Evolutionary conservation across 2,329 filamentous ascomycete genomes (phyloP).

Genomic region (Sclerotiophoma versabilis): DNA sequence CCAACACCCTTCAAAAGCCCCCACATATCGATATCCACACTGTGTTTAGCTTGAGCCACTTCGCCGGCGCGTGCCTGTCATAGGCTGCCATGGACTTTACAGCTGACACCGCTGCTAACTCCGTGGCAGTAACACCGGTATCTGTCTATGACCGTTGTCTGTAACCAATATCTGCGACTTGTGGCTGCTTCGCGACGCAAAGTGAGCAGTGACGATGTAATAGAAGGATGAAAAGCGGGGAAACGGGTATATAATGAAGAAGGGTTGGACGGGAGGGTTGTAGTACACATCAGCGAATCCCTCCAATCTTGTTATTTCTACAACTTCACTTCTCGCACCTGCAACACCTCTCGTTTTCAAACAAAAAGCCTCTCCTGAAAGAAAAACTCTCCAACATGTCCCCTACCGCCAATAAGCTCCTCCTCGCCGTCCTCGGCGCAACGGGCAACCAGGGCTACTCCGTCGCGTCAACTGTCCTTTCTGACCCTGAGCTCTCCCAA

Average conservation of each 20-base stretch:
- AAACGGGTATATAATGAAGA: no score
- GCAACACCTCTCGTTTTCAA: no score
- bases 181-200: not conserved
- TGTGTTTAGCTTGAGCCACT: not conserved
- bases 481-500: conserved; percentile 48
- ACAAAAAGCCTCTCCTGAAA: no score
- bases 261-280: not conserved
- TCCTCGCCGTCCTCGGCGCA: conserved; percentile 42
- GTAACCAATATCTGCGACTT: not conserved
- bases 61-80: not conserved
- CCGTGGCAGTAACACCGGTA: no score
- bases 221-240: not conserved
- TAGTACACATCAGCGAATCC: not conserved
- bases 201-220: not conserved
- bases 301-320: no score
- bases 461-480: conserved; percentile 56
- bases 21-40: not conserved
- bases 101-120: not conserved
- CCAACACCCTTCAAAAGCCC: not conserved
- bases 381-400: not conserved
- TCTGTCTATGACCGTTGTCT: no score
- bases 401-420: conserved; percentile 20
- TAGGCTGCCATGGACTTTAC: not conserved
- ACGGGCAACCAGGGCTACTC: conserved; percentile 63
- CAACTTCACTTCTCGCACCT: not conserved